Evolutionary conservation across 1,284 basidiomycete species (phyloP), one percentile per base, ranked within the genome.

Genomic region (Marasmius sp.): DNA sequence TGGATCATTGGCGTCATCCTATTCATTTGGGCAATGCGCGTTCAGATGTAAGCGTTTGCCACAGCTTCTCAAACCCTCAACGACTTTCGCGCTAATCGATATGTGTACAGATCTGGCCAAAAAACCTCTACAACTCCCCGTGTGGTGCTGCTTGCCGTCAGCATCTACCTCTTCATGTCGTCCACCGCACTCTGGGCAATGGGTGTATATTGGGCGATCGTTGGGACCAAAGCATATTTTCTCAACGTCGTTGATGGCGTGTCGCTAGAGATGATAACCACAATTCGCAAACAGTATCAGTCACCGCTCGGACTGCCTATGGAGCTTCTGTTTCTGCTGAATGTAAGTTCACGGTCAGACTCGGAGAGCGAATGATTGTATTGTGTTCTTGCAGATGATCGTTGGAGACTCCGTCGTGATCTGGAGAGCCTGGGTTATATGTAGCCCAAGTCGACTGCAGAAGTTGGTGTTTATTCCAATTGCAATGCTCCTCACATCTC

Each of bases 161-260:
- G 51, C 6, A 39, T 27, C 5, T 6, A 51, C 27, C 50, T 49
- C 8, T 59, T 52, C n/a, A 8, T 43, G 27, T 59, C 58, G 14
- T 59, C 61, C 16, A 60, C 53, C 6, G 45, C 49, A n/a, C 53
- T 60, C 5, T 59, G 59, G 57, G 51, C 36, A 8, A 53, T 52
- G 49, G 27, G 36, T 36, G 22, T 59, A 20, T 37, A 34, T 3
- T 16, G 20, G 2, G 27, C 27, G 27, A 39, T 59, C 12, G 22
- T n/a, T 1, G 34, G 34, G 36, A 12, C 52, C 11, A 27, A 38
- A 18, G 36, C 16, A 53, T 39, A 20, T 37, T 59, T 52, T 18
- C n/a, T 20, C 34, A 39, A 18, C 34, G n/a, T 16, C 10, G 18
- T 27, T 10, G 18, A 20, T 1, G 18, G 18, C 3, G 48, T 20